Evolutionary conservation across 108 stramenopile species (phyloP), one percentile per base, ranked within the genome.

Genomic region (Discostella pseudostelligera): DNA sequence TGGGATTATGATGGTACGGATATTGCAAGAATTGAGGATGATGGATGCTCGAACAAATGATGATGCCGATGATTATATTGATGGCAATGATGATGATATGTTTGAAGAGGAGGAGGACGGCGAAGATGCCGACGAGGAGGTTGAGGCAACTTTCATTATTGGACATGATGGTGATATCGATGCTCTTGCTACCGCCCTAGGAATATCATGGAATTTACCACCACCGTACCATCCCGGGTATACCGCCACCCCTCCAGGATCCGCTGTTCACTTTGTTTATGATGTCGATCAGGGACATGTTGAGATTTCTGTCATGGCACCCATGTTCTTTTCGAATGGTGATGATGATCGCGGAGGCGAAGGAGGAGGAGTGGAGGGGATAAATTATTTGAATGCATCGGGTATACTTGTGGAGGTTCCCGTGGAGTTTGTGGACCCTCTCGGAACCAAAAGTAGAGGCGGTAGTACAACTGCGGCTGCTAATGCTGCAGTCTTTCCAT

Each of bases 121-220:
- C 32, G 32, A 32, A 4, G 5, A 32, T 32, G 32, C 3, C 14
- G 20, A 54, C 50, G 24, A 45, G 26, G 45, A 56, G 0, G 37
- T 56, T 14, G 57, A 28, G 26, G 65, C 62, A 6, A 73, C 72
- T 13, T 37, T 73, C 13, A 29, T 73, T 39, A 50, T 73, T 22
- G 72, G 72, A 4, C 72, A 73, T 37, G 72, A 73, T 49, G 28
- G 60, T 0, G 65, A 73, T 20, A 42, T 73, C 56, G 65, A 65
- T 59, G 13, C 65, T 4, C 13, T 73, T 12, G 55, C 56, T 4
- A 66, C 72, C 3, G 65, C 56, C 17, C 47, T 73, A 56, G 56
- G 65, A n/a, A 19, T 73, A 14, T 56, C 57, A 9, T 73, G 72
- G 72, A n/a, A 44, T n/a, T 36, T 66, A 21, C 24, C 17, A n/a